Conservation (phyloP, 352 stramenopile genomes). For the Phytophthora foliorum region DNA sequence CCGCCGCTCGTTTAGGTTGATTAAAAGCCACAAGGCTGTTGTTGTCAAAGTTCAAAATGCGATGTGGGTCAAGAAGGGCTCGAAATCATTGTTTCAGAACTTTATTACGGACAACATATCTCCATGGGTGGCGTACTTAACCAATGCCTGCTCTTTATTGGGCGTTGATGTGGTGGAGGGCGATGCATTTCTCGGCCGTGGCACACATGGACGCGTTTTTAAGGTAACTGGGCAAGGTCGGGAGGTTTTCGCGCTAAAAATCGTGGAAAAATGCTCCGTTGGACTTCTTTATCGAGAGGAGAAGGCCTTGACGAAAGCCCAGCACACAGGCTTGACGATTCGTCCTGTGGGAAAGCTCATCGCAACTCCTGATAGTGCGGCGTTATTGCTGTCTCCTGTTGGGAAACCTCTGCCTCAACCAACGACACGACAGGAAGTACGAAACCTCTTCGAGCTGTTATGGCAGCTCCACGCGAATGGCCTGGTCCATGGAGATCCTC, state of each 20-base stretch:
- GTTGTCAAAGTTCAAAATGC: conserved; percentile 26
- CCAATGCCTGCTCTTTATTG: conserved; percentile 26
- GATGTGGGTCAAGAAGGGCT: conserved; percentile 31
- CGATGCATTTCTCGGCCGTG: conserved; percentile 40
- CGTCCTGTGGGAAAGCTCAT: conserved; percentile 24
- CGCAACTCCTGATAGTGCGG: conserved; percentile 31
- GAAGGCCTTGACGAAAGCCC: conserved; percentile 21
- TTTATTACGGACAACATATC: conserved; percentile 34
- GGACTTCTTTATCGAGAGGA: conserved; percentile 37
- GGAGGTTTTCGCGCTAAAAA: conserved; percentile 33
- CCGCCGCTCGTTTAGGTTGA: conserved; percentile 40
- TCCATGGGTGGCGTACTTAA: conserved; percentile 30
- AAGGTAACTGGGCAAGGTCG: conserved; percentile 22
- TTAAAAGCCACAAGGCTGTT: conserved; percentile 31
- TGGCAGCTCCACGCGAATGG: conserved; percentile 33
- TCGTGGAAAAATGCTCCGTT: conserved; percentile 29
- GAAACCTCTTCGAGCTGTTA: conserved; percentile 35
- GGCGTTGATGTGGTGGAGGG: conserved; percentile 35
- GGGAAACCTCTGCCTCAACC: conserved; percentile 40
- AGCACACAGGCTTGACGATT: conserved; percentile 40
- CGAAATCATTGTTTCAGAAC: conserved; percentile 36
- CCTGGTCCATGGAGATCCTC: conserved; percentile 46
- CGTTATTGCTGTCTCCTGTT: conserved; percentile 43
- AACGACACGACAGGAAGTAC: conserved; percentile 37
- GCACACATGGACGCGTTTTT: conserved; percentile 26